These are phyloP conservation scores for Aphanocladium album DNA, from an alignment of 2,329 filamentous ascomycete genomes.

Conservation along the genomic window DNA sequence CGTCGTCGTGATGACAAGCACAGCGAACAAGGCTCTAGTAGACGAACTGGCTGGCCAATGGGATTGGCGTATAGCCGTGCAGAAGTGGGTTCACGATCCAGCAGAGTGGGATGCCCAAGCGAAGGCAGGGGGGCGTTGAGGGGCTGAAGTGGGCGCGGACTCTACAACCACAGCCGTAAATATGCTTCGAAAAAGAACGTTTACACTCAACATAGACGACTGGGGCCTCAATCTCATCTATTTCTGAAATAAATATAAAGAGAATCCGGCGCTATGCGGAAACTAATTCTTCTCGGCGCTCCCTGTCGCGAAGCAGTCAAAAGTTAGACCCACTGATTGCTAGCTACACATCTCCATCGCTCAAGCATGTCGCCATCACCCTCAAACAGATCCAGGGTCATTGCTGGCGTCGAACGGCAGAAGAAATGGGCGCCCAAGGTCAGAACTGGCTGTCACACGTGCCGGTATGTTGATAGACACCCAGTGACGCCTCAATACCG, in stretches of 20 bases:
- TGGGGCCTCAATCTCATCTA: neutral
- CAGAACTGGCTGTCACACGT: slow-evolving; percentile 18
- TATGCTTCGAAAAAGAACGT: neutral
- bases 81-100: too few relatives aligned
- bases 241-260: neutral
- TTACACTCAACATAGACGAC: neutral
- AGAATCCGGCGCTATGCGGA: neutral
- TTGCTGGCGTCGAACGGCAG: neutral
- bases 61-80: too few relatives aligned
- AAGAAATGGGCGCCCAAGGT: slow-evolving; percentile 15
- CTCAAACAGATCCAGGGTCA: neutral
- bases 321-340: neutral
- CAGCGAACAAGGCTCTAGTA: neutral
- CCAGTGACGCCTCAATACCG: neutral
- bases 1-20: too few relatives aligned
- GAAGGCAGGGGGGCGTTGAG: neutral
- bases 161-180: neutral
- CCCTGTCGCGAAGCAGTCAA: neutral
- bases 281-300: neutral
- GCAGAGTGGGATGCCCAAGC: too few relatives aligned
- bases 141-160: neutral
- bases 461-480: slow-evolving; percentile 12
- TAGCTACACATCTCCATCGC: neutral
- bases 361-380: neutral
- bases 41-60: neutral